These are phyloP conservation scores for Candida boleticola DNA, from an alignment of 805 yeast species.

Conservation along the genomic window DNA sequence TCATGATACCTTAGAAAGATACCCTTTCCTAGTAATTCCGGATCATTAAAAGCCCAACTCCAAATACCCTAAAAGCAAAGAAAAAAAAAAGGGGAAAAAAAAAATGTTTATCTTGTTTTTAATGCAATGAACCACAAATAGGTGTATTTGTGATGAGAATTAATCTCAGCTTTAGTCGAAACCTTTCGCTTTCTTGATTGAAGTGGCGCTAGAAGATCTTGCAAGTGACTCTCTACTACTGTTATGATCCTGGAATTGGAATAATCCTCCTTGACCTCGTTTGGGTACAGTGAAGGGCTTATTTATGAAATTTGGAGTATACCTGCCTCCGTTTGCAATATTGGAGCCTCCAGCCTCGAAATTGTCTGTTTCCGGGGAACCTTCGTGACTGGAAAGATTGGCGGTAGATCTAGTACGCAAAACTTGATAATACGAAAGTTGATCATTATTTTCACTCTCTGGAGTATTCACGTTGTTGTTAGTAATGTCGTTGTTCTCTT, in stretches of 20 bases:
- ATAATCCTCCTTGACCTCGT: conserved; percentile 13
- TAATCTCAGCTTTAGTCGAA: too few species aligned
- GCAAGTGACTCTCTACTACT: conserved; percentile 30
- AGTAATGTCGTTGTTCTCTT: neutral
- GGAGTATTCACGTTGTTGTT: neutral
- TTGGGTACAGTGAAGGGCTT: conserved; percentile 37
- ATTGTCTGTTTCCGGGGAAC: conserved; percentile 8
- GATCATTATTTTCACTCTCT: conserved; percentile 10
- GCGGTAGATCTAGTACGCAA: conserved; percentile 38
- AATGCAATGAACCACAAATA: too few species aligned
- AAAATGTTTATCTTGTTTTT: too few species aligned
- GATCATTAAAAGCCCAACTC: too few species aligned
- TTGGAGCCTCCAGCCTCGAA: conserved; percentile 6
- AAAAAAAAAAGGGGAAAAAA: too few species aligned
- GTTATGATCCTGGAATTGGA: conserved; percentile 12
- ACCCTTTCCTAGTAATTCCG: too few species aligned
- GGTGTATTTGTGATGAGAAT: too few species aligned
- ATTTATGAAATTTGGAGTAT: conserved; percentile 26
- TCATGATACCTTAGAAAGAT: too few species aligned
- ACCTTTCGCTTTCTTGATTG: conserved; percentile 7
- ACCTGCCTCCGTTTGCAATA: neutral
- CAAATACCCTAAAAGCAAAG: too few species aligned
- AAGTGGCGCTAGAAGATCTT: conserved; percentile 17
- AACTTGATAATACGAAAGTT: conserved; percentile 14
- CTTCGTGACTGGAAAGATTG: conserved; percentile 21